Base-by-base conservation (phyloP, 2,329 filamentous ascomycete genomes). In the Didymellaceae sp. region DNA sequence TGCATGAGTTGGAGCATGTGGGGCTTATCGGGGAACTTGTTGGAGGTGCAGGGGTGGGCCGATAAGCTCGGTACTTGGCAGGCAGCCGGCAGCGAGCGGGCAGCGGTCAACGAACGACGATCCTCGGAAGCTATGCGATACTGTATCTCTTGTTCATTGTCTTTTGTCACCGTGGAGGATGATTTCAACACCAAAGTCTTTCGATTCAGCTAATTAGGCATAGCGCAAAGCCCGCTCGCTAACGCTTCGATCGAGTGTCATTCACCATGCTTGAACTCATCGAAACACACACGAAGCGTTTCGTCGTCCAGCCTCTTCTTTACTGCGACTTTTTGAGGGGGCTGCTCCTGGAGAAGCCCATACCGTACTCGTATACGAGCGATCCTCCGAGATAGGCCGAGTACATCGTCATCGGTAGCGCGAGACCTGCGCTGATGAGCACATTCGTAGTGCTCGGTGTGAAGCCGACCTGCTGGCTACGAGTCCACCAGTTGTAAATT, bases 361-460 rank as follows among this genome's bases (percentile, higher is more conserved):
- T 75, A 0, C 77, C 77, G 51, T 76, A 75, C 22, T 74, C 65
- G 57, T 79, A 80, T 5, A 76, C 75, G 53, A 80, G 52, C 7
- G 61, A 63, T 0, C 75, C 77, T 2, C 77, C 77, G 4, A 79
- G 64, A 49, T 75, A 76, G 10, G 75, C 76, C 3, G 68, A 69
- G 49, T 75, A 74, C 31, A 76, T 47, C 4, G 73, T 68, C 30
- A 71, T 52, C 2, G 68, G 68, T 3, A 67, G 57, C 5, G 71
- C 67, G 13, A 76, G 51, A 11, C 71, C 44, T 16, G 65, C 63
- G 55, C 74, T 75, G 1, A 75, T 55, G 13, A 70, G 31, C 1
- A 78, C 63, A 53, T 77, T 76, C 38, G 65, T 67, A 5, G 52
- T 57, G 11, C 55, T 67, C 1, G 75, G 74, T 42, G 65, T 67